These are phyloP conservation scores for Wickerhamomyces sydowiorum DNA, from an alignment of 805 yeast genomes.

Conservation along the genomic window DNA sequence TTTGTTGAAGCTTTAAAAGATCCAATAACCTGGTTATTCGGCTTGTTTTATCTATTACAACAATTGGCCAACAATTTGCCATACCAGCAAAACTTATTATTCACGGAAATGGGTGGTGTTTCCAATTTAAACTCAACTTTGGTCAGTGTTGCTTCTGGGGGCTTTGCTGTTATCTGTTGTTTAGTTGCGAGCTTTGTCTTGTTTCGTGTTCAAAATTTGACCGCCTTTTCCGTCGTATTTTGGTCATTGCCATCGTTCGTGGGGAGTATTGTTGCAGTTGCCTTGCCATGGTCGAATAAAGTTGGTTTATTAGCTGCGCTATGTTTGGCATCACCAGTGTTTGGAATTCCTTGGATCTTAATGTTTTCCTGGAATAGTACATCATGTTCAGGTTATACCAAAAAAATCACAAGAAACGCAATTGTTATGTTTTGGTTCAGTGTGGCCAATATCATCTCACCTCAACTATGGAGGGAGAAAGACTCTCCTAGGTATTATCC, in stretches of 20 bases:
- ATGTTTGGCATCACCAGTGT: slow-evolving; percentile 39
- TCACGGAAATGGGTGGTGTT: slow-evolving; percentile 38
- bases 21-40: slow-evolving; percentile 40
- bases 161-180: slow-evolving; percentile 38
- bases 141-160: slow-evolving; percentile 49
- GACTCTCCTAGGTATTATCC: slow-evolving; percentile 40
- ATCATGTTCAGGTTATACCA: slow-evolving; percentile 43
- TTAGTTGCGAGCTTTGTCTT: slow-evolving; percentile 31
- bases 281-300: slow-evolving; percentile 39
- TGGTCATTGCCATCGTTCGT: slow-evolving; percentile 39
- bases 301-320: slow-evolving; percentile 42
- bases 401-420: slow-evolving; percentile 41
- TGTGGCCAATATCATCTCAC: slow-evolving; percentile 46
- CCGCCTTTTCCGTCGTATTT: slow-evolving; percentile 32
- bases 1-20: slow-evolving; percentile 45
- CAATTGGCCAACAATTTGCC: slow-evolving; percentile 48
- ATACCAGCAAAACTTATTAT: slow-evolving; percentile 47
- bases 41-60: slow-evolving; percentile 34
- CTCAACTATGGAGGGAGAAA: slow-evolving; percentile 47
- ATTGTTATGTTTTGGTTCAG: slow-evolving; percentile 40
- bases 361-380: slow-evolving; percentile 31
- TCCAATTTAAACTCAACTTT: slow-evolving; percentile 41
- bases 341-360: slow-evolving; percentile 36
- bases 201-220: slow-evolving; percentile 27
- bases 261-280: slow-evolving; percentile 38